Conservation (phyloP, 208 protist species). For the Tritrichomonas foetus region DNA sequence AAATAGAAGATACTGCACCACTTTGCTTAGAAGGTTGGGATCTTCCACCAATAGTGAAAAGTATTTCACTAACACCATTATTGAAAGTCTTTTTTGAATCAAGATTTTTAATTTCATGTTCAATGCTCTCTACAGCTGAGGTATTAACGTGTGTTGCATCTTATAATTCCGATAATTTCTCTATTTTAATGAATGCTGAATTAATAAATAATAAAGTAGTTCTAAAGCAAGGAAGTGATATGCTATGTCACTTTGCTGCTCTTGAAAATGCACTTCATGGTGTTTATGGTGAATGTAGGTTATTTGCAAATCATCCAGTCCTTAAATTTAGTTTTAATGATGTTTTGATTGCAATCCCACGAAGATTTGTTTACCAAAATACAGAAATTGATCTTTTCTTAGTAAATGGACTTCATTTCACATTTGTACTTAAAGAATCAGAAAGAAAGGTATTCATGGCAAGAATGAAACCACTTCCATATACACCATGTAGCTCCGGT, state of each 20-base stretch:
- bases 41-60: background rate
- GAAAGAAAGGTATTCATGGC: background rate
- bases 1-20: background rate
- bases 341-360: background rate
- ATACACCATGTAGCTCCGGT: background rate
- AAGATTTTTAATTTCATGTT: background rate
- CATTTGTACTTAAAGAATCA: background rate
- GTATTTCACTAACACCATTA: no score
- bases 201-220: background rate
- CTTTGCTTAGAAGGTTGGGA: background rate
- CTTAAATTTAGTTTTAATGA: background rate
- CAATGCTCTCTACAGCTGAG: background rate
- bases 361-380: background rate
- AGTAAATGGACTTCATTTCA: background rate
- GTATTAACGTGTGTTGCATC: background rate
- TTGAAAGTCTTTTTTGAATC: no score
- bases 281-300: background rate
- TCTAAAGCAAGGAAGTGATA: background rate
- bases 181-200: background rate
- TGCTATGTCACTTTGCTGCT: background rate
- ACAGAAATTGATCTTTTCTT: background rate
- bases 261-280: background rate
- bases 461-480: background rate
- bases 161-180: background rate
- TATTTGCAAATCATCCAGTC: background rate